These are phyloP conservation scores for Citrus mangshanensis DNA, from an alignment of 345 rosid species.

Conservation along the genomic window DNA sequence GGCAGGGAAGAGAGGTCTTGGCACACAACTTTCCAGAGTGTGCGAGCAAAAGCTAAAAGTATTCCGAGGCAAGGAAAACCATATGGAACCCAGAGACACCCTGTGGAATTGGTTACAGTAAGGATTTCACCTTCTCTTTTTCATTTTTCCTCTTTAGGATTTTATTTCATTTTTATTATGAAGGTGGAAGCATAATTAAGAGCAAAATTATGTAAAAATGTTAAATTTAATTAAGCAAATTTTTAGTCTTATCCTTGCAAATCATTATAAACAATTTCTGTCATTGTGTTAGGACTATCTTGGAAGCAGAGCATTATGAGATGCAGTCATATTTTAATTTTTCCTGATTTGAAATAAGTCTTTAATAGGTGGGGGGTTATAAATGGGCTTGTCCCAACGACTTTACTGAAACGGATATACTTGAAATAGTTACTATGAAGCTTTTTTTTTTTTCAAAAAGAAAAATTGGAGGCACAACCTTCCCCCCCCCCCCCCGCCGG, in stretches of 20 bases:
- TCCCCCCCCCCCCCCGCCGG: no score
- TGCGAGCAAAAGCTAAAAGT: conserved; percentile 54
- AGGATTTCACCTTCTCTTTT: conserved; percentile 18
- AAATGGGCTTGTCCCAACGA: background rate
- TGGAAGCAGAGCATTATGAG: background rate
- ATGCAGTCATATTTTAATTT: background rate
- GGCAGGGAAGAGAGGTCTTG: conserved; percentile 84
- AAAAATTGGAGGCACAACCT: no score
- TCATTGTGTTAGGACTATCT: background rate
- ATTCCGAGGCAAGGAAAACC: conserved; percentile 42
- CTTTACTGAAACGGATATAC: background rate
- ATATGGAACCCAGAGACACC: conserved; percentile 38
- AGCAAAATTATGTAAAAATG: background rate
- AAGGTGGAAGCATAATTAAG: background rate
- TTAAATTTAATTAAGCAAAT: background rate
- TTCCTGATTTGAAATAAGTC: conserved; percentile 10
- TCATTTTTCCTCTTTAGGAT: background rate
- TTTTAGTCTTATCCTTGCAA: background rate
- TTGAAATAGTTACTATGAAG: background rate
- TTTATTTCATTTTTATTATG: background rate
- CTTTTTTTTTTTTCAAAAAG: background rate
- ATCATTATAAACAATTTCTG: background rate
- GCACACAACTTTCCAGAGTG: conserved; percentile 75
- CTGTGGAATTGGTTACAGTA: conserved; percentile 76
- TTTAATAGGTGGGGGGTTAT: background rate